Conservation (phyloP, 2,329 filamentous ascomycete species). For the Sphaerulina musiva region DNA sequence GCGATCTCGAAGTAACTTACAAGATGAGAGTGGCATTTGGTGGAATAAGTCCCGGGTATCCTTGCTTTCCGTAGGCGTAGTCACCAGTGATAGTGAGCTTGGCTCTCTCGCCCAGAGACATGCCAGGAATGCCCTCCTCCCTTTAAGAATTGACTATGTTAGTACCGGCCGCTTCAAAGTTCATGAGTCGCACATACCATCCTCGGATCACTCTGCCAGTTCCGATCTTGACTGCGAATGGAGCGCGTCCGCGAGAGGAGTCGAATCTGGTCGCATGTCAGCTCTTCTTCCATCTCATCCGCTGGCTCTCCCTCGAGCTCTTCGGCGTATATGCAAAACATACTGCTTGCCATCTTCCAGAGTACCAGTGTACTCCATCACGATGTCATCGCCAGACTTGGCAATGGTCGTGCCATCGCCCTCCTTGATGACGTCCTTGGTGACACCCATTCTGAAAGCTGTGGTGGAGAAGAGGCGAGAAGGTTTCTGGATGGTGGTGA, state of each 20-base stretch:
- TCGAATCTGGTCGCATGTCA: slow-evolving; percentile 64
- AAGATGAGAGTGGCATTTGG: slow-evolving; percentile 70
- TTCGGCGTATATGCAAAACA: slow-evolving; percentile 28
- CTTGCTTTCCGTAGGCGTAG: slow-evolving; percentile 58
- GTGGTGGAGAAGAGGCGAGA: slow-evolving; percentile 9
- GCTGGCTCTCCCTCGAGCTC: neutral
- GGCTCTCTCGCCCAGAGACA: slow-evolving; percentile 88
- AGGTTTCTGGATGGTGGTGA: slow-evolving; percentile 4
- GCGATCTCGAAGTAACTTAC: slow-evolving; percentile 49
- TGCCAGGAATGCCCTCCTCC: slow-evolving; percentile 67
- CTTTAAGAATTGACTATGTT: slow-evolving; percentile 12
- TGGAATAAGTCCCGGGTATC: slow-evolving; percentile 73
- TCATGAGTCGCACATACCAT: slow-evolving; percentile 37
- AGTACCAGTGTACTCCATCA: slow-evolving; percentile 87
- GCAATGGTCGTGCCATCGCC: slow-evolving; percentile 60
- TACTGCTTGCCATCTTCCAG: slow-evolving; percentile 65
- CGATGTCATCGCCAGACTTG: slow-evolving; percentile 62
- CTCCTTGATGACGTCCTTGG: slow-evolving; percentile 55
- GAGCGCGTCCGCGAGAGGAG: slow-evolving; percentile 68
- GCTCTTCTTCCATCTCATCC: neutral
- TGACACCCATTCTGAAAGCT: slow-evolving; percentile 49
- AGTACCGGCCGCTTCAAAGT: slow-evolving; percentile 32
- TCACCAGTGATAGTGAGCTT: slow-evolving; percentile 72
- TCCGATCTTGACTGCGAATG: slow-evolving; percentile 74
- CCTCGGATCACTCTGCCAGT: slow-evolving; percentile 80